Percentiles rank a stretch among this genome's conserved stretches.
Evolutionary conservation across 2,329 filamentous ascomycete genomes (phyloP).

Genomic region (Trichoderma sp.): DNA sequence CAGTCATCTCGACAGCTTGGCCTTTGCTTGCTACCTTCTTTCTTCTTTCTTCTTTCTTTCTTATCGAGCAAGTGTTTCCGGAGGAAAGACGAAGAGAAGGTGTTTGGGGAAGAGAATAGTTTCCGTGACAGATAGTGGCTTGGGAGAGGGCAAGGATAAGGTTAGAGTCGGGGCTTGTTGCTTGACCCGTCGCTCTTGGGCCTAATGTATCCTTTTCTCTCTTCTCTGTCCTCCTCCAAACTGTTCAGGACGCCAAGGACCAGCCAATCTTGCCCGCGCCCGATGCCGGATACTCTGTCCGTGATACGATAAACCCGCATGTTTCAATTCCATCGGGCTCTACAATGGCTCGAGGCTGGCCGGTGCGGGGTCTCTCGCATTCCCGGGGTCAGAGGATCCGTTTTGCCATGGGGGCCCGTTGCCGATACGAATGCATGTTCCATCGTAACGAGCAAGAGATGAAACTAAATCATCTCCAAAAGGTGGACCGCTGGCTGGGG

Average conservation of each 20-base stretch:
- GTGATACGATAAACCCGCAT: constrained; percentile 5
- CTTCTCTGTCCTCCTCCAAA: neutral
- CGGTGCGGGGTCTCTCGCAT: constrained; percentile 8
- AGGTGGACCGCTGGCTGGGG: neutral
- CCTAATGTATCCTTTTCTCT: neutral
- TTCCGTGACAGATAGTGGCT: neutral
- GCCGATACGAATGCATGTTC: neutral
- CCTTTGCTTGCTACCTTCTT: neutral
- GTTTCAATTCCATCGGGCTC: neutral
- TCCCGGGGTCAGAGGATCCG: neutral
- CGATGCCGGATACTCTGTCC: constrained; percentile 7
- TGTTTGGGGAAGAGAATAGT: neutral
- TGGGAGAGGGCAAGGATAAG: neutral
- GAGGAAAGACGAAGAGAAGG: neutral
- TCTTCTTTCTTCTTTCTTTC: neutral
- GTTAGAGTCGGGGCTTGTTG: neutral
- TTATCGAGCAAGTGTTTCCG: neutral
- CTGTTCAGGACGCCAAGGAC: neutral
- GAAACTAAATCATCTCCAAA: neutral
- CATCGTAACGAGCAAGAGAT: neutral
- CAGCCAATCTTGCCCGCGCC: neutral
- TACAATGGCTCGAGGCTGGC: neutral
- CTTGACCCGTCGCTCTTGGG: neutral
- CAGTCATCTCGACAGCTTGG: neutral
- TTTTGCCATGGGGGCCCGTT: neutral